A percentile compares a stretch with the other conserved stretches of the same genome.
These are phyloP conservation scores for Powellomyces hirtus DNA, from an alignment of 192 early-diverging fungal genomes.

Conservation along the genomic window DNA sequence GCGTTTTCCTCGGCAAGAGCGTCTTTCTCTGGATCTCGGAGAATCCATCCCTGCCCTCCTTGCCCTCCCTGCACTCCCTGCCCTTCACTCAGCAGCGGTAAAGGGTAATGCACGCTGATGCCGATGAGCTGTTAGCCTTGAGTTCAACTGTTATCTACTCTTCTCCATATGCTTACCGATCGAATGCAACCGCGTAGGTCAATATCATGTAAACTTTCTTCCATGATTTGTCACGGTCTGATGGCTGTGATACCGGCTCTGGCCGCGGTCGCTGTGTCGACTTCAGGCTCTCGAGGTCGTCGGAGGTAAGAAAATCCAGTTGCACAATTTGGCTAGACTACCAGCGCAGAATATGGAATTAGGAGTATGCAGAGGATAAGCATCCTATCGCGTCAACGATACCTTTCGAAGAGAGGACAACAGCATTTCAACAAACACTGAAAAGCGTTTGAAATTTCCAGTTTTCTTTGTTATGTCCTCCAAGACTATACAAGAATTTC, in stretches of 20 bases:
- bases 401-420: conserved; percentile 34
- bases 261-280: not conserved
- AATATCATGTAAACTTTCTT: conserved; percentile 48
- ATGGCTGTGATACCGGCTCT: not conserved
- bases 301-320: conserved; percentile 35
- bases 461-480: conserved; percentile 56
- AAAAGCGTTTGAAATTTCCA: conserved; percentile 56
- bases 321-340: conserved; percentile 18
- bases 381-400: not conserved
- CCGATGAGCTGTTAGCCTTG: not conserved
- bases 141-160: too few species aligned
- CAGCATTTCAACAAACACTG: conserved; percentile 53
- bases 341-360: not conserved
- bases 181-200: conserved; percentile 51
- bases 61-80: not conserved
- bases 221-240: not conserved
- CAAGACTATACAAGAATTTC: conserved; percentile 33
- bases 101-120: conserved; percentile 53
- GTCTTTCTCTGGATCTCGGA: not conserved
- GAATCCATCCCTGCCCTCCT: too few species aligned
- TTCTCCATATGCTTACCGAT: conserved; percentile 37
- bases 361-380: not conserved
- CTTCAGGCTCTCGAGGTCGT: conserved; percentile 23
- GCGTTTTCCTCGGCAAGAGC: conserved; percentile 14
- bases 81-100: conserved; percentile 35